These are phyloP conservation scores for Casuarina cunninghamiana DNA, from an alignment of 306 rosid genomes.

Conservation along the genomic window DNA sequence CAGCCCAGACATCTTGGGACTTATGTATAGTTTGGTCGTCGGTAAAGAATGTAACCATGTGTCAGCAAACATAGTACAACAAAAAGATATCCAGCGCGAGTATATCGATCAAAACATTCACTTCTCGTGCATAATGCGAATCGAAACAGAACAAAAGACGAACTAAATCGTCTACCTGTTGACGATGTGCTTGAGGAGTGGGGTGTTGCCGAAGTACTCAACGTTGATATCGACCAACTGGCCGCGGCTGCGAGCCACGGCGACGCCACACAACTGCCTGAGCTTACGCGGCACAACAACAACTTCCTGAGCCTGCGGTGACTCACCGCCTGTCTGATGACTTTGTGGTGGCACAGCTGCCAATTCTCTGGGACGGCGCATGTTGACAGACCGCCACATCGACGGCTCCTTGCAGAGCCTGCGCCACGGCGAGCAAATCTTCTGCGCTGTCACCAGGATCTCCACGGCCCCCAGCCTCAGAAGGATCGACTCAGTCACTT, in stretches of 20 bases:
- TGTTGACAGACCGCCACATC: slow-evolving; percentile 52
- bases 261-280: not conserved
- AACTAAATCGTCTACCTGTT: slow-evolving; percentile 35
- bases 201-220: slow-evolving; percentile 42
- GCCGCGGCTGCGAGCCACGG: slow-evolving; percentile 41
- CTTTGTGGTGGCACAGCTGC: too few relatives aligned
- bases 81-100: too few relatives aligned
- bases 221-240: slow-evolving; percentile 38
- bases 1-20: too few relatives aligned
- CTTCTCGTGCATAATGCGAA: not conserved
- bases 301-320: too few relatives aligned
- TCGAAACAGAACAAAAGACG: not conserved
- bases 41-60: too few relatives aligned
- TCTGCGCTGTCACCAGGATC: slow-evolving; percentile 33
- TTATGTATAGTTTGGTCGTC: too few relatives aligned
- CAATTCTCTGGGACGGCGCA: slow-evolving; percentile 8
- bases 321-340: too few relatives aligned
- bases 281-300: not conserved
- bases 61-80: too few relatives aligned
- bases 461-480: slow-evolving; percentile 44
- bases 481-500: slow-evolving; percentile 43
- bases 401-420: slow-evolving; percentile 52
- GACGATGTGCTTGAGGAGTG: slow-evolving; percentile 47
- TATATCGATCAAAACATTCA: too few relatives aligned
- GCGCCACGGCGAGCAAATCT: slow-evolving; percentile 61